These are phyloP conservation scores for Tagetes patula DNA, from an alignment of 129 eudicot genomes.

Conservation along the genomic window DNA sequence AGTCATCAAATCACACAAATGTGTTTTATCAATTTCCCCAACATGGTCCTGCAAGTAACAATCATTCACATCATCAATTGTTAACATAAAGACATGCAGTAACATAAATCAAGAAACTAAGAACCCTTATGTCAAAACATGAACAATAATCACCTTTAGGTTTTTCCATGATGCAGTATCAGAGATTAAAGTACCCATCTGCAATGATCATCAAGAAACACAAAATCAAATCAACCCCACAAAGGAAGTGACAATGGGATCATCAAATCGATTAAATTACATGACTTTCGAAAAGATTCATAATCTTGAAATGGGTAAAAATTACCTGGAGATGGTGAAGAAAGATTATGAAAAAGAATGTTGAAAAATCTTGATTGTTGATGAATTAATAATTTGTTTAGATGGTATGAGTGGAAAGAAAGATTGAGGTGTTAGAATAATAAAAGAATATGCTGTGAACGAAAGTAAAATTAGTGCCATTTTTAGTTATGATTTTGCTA, in stretches of 20 bases:
- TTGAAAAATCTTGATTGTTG: not conserved
- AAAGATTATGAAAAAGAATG: slow-evolving; percentile 4
- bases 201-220: slow-evolving; percentile 29
- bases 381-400: not conserved
- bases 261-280: slow-evolving; percentile 2
- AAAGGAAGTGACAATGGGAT: not conserved
- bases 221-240: not conserved
- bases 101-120: not conserved
- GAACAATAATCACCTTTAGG: slow-evolving; percentile 51
- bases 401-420: too few species aligned
- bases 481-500: too few species aligned
- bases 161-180: slow-evolving; percentile 81
- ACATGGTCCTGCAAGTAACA: slow-evolving; percentile 54
- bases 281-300: slow-evolving; percentile 1
- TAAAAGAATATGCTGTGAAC: slow-evolving; percentile 30
- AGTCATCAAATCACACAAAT: slow-evolving; percentile 81
- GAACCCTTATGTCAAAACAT: not conserved
- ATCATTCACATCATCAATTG: slow-evolving; percentile 18
- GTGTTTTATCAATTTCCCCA: slow-evolving; percentile 78
- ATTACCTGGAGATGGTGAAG: slow-evolving; percentile 31
- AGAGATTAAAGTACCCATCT: slow-evolving; percentile 82
- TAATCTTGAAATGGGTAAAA: slow-evolving; percentile 9
- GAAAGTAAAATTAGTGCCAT: too few species aligned
- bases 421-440: not conserved
- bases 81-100: not conserved